These are phyloP conservation scores for Hyphopichia homilentoma DNA, from an alignment of 805 yeast species.

Conservation along the genomic window DNA sequence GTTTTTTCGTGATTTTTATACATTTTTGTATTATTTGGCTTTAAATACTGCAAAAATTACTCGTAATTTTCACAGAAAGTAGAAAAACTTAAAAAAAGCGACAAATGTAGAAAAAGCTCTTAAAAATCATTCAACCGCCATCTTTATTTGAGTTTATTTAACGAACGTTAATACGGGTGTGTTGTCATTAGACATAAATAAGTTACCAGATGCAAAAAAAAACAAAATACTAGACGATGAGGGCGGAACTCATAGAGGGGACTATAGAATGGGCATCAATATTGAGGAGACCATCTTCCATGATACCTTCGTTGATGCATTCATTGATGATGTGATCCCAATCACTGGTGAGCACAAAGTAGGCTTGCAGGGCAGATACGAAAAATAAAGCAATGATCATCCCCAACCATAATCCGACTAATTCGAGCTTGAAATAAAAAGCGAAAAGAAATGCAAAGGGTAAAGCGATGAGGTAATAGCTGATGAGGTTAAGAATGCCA, in stretches of 20 bases:
- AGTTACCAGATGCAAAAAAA: no score
- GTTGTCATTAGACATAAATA: no score
- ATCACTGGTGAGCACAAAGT: constrained; percentile 38
- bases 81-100: no score
- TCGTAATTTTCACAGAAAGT: no score
- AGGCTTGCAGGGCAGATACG: constrained; percentile 38
- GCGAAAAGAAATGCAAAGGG: constrained; percentile 47
- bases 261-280: constrained; percentile 29
- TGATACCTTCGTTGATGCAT: constrained; percentile 40
- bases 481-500: constrained; percentile 45
- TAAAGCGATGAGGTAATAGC: constrained; percentile 47
- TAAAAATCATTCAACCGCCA: no score
- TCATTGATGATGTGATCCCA: constrained; percentile 41
- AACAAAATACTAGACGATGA: constrained; percentile 7
- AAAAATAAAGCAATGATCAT: constrained; percentile 40
- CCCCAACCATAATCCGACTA: constrained; percentile 50
- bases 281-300: constrained; percentile 28
- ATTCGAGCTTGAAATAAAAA: constrained; percentile 33
- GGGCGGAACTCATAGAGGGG: constrained; percentile 25
- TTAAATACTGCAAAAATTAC: constrained; percentile 16
- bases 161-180: no score
- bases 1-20: no score
- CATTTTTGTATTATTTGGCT: no score
- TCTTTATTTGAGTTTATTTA: no score
- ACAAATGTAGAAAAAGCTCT: no score